Percentiles rank a stretch among this genome's conserved stretches.
Conservation (phyloP, 208 protist species). For the Trypanosoma melophagium region DNA sequence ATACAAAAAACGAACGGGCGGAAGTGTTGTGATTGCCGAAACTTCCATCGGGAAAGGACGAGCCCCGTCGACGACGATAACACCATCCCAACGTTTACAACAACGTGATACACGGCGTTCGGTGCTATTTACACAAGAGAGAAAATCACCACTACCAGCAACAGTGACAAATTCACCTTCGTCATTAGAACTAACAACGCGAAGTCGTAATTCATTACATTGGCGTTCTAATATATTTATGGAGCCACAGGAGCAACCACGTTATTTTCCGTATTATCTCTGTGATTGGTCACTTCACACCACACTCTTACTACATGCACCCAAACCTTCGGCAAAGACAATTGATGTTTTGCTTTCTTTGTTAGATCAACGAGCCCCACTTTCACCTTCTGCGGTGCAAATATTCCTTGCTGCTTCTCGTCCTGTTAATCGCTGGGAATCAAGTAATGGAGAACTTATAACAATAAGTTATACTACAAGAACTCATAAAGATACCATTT, state of each 20-base stretch:
- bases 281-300: constrained; percentile 80
- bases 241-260: not conserved
- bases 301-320: constrained; percentile 58
- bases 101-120: too few species aligned
- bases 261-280: constrained; percentile 35
- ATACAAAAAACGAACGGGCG: too few species aligned
- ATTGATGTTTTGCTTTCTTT: constrained; percentile 66
- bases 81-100: too few species aligned
- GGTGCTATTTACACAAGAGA: not conserved
- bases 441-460: constrained; percentile 21
- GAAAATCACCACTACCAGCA: not conserved
- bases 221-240: not conserved
- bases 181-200: not conserved
- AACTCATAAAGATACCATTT: constrained; percentile 55
- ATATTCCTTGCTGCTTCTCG: constrained; percentile 58
- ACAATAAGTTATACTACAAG: constrained; percentile 46
- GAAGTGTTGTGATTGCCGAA: too few species aligned
- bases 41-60: too few species aligned
- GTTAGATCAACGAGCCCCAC: constrained; percentile 56
- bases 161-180: not conserved
- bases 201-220: not conserved
- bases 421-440: constrained; percentile 31
- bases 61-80: too few species aligned
- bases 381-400: constrained; percentile 68
- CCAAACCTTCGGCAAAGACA: constrained; percentile 54